phyloP scores from a whole-genome alignment of 257 asterid genomes.

The Paulownia fortunei region DNA sequence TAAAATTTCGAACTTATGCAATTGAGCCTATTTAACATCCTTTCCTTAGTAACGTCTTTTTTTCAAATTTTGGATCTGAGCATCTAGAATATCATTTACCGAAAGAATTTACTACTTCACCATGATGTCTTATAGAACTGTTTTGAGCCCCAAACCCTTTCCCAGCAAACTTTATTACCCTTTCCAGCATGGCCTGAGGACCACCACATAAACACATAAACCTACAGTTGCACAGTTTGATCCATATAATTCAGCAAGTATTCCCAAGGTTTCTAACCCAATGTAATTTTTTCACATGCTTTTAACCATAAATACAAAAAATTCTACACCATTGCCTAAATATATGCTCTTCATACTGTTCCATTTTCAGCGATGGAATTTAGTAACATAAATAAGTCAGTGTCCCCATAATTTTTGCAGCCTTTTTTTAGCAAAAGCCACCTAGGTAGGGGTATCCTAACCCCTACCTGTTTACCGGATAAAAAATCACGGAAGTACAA shows the following conservation, averaged over 20 bases:
- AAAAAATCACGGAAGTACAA: background rate
- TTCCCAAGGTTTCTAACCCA: too few relatives aligned
- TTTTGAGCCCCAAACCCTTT: background rate
- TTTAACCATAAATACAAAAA: background rate
- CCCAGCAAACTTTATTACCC: background rate
- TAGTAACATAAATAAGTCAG: background rate
- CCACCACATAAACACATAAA: background rate
- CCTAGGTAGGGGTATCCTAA: too few relatives aligned
- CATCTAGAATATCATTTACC: background rate
- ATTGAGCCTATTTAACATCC: background rate
- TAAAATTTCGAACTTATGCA: background rate
- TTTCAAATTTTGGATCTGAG: background rate
- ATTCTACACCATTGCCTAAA: background rate
- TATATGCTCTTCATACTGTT: background rate
- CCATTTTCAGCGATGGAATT: background rate
- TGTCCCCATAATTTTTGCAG: background rate
- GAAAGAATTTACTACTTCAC: background rate
- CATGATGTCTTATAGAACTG: background rate
- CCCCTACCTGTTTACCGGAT: background rate
- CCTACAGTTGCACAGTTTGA: background rate
- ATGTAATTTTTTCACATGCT: background rate
- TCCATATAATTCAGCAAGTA: background rate
- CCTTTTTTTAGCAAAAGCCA: background rate
- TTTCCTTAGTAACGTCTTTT: background rate
- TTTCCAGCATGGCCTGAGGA: background rate